Evolutionary conservation across 352 stramenopile species (phyloP), one percentile per base, ranked within the genome.

Genomic region (Pythium coloratum): DNA sequence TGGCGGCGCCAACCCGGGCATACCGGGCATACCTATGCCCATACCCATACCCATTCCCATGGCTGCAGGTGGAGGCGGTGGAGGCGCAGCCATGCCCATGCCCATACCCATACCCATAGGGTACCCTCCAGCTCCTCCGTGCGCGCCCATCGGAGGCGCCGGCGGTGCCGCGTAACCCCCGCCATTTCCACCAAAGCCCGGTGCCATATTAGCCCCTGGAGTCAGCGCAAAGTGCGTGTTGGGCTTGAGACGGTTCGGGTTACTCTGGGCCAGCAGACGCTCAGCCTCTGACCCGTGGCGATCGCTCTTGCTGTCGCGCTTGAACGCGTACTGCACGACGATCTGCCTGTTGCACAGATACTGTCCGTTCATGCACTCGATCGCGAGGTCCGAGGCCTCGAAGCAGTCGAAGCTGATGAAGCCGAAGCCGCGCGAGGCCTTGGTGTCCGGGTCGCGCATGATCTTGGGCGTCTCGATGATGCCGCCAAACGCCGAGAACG

Each of bases 331-430:
- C 76, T 99, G 94, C 10, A 99, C 97, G 38, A 97, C 85, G 69
- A 99, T 98, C 71, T 98, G 95, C 7, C 97, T 81, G 75, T 99
- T 99, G 75, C 95, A 98, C 50, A 99, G 78, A 75, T 96, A 99
- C 78, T 99, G 97, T 54, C 93, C 93, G 79, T 99, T 96, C 98
- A 99, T 99, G 76, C 95, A 99, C 76, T 99, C 97, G 74, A 99
- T 99, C 13, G 97, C 98, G 20, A 98, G 82, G 75, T 99, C 98
- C 9, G 92, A 89, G 0, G 97, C 92, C 71, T 99, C 97, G 66
- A 99, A 99, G 18, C 84, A 89, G 76, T 99, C 97, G 65, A 97
- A 99, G 64, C 80, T 92, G 9, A 99, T 91, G 77, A 99, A 99
- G 1, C 95, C 97, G 76, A 98, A 99, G 51, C 97, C 97, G 59